Conservation (phyloP, 1,284 basidiomycete species). For the Cryptococcus sp. region DNA sequence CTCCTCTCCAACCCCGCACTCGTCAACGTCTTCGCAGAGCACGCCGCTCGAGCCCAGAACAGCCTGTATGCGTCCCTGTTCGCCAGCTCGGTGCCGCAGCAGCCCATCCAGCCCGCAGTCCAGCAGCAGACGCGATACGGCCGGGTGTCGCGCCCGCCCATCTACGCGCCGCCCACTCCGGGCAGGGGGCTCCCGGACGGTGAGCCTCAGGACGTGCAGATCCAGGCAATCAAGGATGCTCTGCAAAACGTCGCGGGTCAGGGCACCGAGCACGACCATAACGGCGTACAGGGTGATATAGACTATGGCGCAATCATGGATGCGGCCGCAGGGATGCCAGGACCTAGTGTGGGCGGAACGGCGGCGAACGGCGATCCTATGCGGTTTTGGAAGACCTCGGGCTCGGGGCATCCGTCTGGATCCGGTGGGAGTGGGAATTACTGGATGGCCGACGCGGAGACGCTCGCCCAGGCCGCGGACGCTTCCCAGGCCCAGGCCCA, state of each 20-base stretch:
- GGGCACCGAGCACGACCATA: background rate
- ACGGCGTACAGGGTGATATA: background rate
- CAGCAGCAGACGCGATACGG: slow-evolving; percentile 22
- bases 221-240: slow-evolving; percentile 20
- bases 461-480: slow-evolving; percentile 18
- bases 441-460: slow-evolving; percentile 12
- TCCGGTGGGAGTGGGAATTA: background rate
- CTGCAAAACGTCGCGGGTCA: slow-evolving; percentile 13
- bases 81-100: background rate
- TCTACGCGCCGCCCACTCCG: slow-evolving; percentile 3
- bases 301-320: slow-evolving; percentile 12
- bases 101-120: background rate
- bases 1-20: slow-evolving; percentile 13
- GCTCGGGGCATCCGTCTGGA: too few relatives aligned
- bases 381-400: background rate
- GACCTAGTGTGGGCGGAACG: background rate
- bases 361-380: too few relatives aligned
- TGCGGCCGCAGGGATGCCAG: background rate
- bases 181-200: background rate
- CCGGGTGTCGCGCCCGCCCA: slow-evolving; percentile 22
- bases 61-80: slow-evolving; percentile 6
- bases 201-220: slow-evolving; percentile 4
- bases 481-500: slow-evolving; percentile 1
- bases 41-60: slow-evolving; percentile 14
- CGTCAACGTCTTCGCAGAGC: slow-evolving; percentile 15